phyloP scores from a whole-genome alignment of 2,329 filamentous ascomycete genomes.

The Ascochyta pisi region DNA sequence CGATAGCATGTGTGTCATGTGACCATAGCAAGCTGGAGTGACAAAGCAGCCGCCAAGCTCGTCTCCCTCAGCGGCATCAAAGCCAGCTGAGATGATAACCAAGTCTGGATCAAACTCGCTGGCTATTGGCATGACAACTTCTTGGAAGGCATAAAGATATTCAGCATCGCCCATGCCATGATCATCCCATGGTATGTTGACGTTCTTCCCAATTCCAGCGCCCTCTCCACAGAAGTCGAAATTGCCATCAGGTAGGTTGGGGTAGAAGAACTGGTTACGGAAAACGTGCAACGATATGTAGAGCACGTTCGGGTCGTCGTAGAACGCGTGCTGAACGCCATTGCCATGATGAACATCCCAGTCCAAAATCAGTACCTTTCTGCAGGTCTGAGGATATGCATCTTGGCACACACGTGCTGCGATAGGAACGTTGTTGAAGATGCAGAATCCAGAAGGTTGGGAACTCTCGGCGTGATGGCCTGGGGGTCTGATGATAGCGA shows the following conservation, averaged over 20 bases:
- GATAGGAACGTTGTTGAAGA: conserved; percentile 97
- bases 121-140: conserved; percentile 95
- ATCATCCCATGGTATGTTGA: conserved; percentile 73
- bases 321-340: conserved; percentile 95
- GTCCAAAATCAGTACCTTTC: conserved; percentile 91
- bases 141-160: conserved; percentile 95
- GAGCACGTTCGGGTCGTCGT: conserved; percentile 89
- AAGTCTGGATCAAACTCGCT: conserved; percentile 92
- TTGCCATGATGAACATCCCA: conserved; percentile 87
- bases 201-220: conserved; percentile 66
- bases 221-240: conserved; percentile 66
- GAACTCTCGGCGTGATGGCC: conserved; percentile 93
- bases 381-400: conserved; percentile 78
- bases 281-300: conserved; percentile 97
- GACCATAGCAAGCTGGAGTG: conserved; percentile 87
- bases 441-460: conserved; percentile 89
- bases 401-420: conserved; percentile 86
- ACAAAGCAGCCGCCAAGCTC: conserved; percentile 93
- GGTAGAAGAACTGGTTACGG: conserved; percentile 83
- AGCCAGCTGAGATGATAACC: conserved; percentile 93
- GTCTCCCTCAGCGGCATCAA: conserved; percentile 93
- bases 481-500: conserved; percentile 92
- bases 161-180: conserved; percentile 92
- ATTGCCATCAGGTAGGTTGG: conserved; percentile 66
- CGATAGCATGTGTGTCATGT: conserved; percentile 99